Base-by-base conservation (phyloP, 2,329 filamentous ascomycete genomes). In the Pseudogymnoascus sp. region DNA sequence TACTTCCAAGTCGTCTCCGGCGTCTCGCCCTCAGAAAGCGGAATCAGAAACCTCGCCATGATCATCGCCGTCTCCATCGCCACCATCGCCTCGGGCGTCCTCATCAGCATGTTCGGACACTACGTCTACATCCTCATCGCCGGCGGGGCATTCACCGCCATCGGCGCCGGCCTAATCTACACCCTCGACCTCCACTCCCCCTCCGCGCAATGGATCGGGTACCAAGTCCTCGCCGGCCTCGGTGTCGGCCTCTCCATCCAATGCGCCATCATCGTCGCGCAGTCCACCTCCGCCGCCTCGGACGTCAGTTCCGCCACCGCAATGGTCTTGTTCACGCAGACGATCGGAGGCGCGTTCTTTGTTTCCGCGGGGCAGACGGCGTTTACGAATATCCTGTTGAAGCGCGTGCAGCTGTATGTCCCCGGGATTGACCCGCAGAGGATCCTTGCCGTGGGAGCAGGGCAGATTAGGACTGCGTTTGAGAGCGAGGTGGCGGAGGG, bases 241-340 rank as follows among this genome's bases (percentile, higher is more conserved):
- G 83, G 82, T 25, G 75, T 81, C 3, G 84, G 84, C 2, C 73
- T 81, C 22, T 79, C 80, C 5, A 81, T 87, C 75, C 74, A 76
- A 60, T 67, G 74, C 20, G 70, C 73, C 16, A 68, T 74, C 60
- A 72, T 76, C 58, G 69, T 73, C 4, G 70, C 66, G 2, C 72
- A 76, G 67, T 68, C 70, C 3, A 71, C 73, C 9, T 71, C 76
- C 2, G 63, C 67, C 2, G 68, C 77, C 4, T 65, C 70, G 30
- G 79, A 81, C 64, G 71, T 81, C 14, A 72, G 77, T 2, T 74
- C 77, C 22, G 74, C 74, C 22, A 80, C 79, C 0, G 78, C 78
- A 20, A 75, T 78, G 68, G 72, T 81, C 67, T 58, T 64, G 0
- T 72, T 81, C 71, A 75, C 76, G 66, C 79, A 81, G 66, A 78